A percentile compares a stretch with the other conserved stretches of the same genome.
These are phyloP conservation scores for Trichoderma citrinoviride DNA, from an alignment of 2,329 filamentous ascomycete species.

Conservation along the genomic window DNA sequence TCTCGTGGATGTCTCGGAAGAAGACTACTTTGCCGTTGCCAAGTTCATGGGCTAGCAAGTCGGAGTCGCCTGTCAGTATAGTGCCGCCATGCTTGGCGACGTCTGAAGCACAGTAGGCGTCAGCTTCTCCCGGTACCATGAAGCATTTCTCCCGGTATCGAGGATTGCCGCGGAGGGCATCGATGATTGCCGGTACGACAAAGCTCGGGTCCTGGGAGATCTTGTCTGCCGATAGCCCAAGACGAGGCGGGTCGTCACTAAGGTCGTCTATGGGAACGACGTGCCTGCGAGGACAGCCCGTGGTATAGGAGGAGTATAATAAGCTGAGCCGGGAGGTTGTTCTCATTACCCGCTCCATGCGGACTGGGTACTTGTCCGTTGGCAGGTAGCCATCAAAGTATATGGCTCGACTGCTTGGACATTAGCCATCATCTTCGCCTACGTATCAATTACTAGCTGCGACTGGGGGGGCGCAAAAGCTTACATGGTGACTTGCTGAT, in stretches of 20 bases:
- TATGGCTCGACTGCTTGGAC: conserved; percentile 51
- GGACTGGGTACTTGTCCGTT: conserved; percentile 57
- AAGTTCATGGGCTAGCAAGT: conserved; percentile 74
- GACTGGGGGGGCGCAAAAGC: conserved; percentile 12
- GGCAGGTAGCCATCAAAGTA: conserved; percentile 88
- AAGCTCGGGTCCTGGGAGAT: conserved; percentile 59
- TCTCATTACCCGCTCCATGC: conserved; percentile 59
- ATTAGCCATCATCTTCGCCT: conserved; percentile 6
- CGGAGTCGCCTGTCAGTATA: conserved; percentile 81
- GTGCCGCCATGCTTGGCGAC: conserved; percentile 53
- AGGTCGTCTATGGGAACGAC: conserved; percentile 22
- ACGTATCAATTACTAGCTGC: background rate
- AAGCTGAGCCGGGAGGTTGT: conserved; percentile 56
- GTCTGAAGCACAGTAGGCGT: conserved; percentile 70
- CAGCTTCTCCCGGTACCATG: conserved; percentile 81
- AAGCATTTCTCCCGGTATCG: conserved; percentile 44
- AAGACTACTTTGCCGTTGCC: conserved; percentile 65
- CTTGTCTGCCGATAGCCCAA: conserved; percentile 30
- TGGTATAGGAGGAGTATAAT: conserved; percentile 37
- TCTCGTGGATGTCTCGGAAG: conserved; percentile 59
- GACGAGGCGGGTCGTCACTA: conserved; percentile 29
- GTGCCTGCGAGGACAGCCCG: conserved; percentile 30
- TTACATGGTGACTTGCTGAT: conserved; percentile 61
- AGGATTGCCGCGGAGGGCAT: conserved; percentile 55
- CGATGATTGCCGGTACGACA: conserved; percentile 73